These are phyloP conservation scores for Termitomyces sp. DNA, from an alignment of 768 basidiomycete genomes.

Conservation along the genomic window DNA sequence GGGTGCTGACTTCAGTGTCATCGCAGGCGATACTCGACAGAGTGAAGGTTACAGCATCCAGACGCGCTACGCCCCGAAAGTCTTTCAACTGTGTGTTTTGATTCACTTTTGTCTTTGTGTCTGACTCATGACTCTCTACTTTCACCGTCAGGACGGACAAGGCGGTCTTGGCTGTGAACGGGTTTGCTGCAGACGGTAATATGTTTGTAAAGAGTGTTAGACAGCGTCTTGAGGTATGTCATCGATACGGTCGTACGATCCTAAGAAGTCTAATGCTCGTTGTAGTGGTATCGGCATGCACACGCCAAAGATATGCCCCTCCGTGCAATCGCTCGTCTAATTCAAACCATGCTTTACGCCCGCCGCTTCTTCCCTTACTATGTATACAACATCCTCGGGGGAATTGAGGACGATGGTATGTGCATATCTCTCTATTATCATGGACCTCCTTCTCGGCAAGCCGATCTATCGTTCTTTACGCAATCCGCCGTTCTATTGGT, in stretches of 20 bases:
- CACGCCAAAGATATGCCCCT: conserved; percentile 98
- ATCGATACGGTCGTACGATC: not conserved
- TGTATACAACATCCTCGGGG: conserved; percentile 94
- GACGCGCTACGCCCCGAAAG: conserved; percentile 94
- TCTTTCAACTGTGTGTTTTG: conserved; percentile 78
- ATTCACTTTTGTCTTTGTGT: not conserved
- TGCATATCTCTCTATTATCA: conserved; percentile 14
- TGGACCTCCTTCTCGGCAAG: conserved; percentile 17
- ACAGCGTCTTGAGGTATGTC: conserved; percentile 87
- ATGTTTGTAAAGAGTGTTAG: conserved; percentile 97
- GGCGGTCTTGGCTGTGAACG: conserved; percentile 92
- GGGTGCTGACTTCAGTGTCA: conserved; percentile 88
- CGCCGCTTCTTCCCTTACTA: conserved; percentile 99
- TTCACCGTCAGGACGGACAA: conserved; percentile 83
- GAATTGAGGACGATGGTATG: conserved; percentile 94
- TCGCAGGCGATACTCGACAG: conserved; percentile 96
- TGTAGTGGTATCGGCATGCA: conserved; percentile 95
- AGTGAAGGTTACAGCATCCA: conserved; percentile 98
- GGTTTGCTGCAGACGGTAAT: conserved; percentile 96
- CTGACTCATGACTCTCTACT: conserved; percentile 1
- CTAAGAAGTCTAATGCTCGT: conserved; percentile 1
- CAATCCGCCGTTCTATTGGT: not conserved
- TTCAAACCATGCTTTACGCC: conserved; percentile 97
- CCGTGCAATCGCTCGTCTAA: conserved; percentile 92
- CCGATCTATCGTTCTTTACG: conserved; percentile 13